These are phyloP conservation scores for Metarhizium album DNA, from an alignment of 2,329 filamentous ascomycete species.

Conservation along the genomic window DNA sequence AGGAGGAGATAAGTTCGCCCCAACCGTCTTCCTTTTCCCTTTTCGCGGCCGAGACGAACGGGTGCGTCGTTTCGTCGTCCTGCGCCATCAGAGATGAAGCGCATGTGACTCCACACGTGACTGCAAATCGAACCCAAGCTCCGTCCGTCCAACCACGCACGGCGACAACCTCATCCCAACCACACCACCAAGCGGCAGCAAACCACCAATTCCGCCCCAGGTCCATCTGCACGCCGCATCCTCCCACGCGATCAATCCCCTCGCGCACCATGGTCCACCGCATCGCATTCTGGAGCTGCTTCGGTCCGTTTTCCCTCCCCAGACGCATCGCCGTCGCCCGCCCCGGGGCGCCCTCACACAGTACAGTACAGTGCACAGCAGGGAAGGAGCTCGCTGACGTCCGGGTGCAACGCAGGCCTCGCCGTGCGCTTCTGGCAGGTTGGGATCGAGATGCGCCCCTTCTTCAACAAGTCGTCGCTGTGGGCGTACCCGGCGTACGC, in stretches of 20 bases:
- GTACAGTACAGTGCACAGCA: no score
- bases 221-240: not conserved
- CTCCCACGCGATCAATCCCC: slow-evolving; percentile 15
- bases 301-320: slow-evolving; percentile 54
- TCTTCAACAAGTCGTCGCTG: slow-evolving; percentile 74
- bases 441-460: slow-evolving; percentile 94
- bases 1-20: no score
- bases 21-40: no score
- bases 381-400: not conserved
- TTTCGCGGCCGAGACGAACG: no score
- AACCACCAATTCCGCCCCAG: not conserved
- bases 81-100: not conserved
- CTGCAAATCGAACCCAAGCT: slow-evolving; percentile 6
- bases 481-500: slow-evolving; percentile 92
- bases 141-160: slow-evolving; percentile 12
- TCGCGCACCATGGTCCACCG: slow-evolving; percentile 51
- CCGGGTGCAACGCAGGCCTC: slow-evolving; percentile 50
- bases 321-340: not conserved
- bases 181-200: not conserved
- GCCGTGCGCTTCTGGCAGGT: slow-evolving; percentile 92
- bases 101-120: slow-evolving; percentile 8
- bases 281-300: slow-evolving; percentile 77
- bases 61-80: no score
- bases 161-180: slow-evolving; percentile 12
- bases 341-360: no score